Base-by-base conservation (phyloP, 257 asterid genomes). In the Rhazya stricta region DNA sequence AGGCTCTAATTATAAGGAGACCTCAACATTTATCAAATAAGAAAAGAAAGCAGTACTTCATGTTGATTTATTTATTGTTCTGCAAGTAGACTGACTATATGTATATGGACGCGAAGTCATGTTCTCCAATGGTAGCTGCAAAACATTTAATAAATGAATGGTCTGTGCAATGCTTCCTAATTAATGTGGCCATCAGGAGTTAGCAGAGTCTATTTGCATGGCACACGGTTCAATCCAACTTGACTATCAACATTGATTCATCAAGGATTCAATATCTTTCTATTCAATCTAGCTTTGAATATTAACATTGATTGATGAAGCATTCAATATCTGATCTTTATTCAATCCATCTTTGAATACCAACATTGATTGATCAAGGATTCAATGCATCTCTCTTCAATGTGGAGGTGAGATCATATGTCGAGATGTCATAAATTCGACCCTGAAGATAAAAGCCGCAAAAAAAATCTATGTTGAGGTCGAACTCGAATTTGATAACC, bases 161-260 rank as follows among this genome's bases (percentile, higher is more conserved):
- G 5, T 39, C 4, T 39, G 43, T 39, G 5, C 43, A 1, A 39
- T 39, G 43, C 43, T 39, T 6, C 48, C 11, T 19, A 67, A 37
- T 19, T 67, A 16, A 63, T 65, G 27, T 30, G 3, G 13, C 42
- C 3, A 16, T 65, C 8, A 2, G 5, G 71, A 41, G 54, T 11
- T 2, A 42, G 18, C 32, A 10, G 72, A 41, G 27, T 29, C 60
- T 15, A 46, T 16, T 21, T 69, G 53, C 56, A 43, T 60, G 82
- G 82, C 82, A 79, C 82, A 79, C 76, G 9, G 30, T 74, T 79
- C 79, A 43, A 79, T 72, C 16, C 60, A 72, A n/a, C 60, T 68
- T 76, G 34, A 76, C 69, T 76, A 9, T 48, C 25, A 65, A 29
- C 60, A 58, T 57, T 30, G 45, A 76, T 7, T 68, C 36, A 42